Percentiles rank a stretch among this genome's conserved stretches.
phyloP scores from a whole-genome alignment of 305 asterid genomes.

The Rubia peregrina region DNA sequence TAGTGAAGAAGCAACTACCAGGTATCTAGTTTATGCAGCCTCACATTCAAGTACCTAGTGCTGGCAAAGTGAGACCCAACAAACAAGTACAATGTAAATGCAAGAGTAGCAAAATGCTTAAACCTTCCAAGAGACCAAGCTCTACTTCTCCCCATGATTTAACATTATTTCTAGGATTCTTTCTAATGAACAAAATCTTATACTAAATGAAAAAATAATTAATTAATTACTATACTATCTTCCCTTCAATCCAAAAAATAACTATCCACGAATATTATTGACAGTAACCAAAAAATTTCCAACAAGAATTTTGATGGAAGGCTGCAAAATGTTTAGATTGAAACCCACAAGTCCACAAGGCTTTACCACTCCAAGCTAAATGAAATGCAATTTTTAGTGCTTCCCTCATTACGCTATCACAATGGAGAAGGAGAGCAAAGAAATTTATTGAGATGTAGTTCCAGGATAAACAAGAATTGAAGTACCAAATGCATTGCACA shows the following conservation, averaged over 20 bases:
- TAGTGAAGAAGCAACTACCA: background rate
- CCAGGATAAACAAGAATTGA: background rate
- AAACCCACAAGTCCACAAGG: background rate
- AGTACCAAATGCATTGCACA: background rate
- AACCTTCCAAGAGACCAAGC: background rate
- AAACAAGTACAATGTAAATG: background rate
- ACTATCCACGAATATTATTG: background rate
- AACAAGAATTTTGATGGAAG: background rate
- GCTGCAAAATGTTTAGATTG: background rate
- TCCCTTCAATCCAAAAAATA: background rate
- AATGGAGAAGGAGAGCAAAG: too few relatives aligned
- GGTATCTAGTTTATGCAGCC: background rate
- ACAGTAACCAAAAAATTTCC: background rate
- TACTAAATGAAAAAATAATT: background rate
- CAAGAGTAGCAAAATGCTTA: background rate
- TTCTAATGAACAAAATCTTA: background rate
- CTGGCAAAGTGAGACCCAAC: background rate
- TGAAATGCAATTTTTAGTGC: background rate
- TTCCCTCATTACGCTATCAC: conserved; percentile 1
- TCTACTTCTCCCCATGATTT: background rate
- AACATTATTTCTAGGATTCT: background rate
- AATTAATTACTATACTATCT: background rate
- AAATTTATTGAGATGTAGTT: background rate
- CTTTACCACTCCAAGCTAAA: conserved; percentile 1
- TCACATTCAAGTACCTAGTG: background rate